Percentiles rank a stretch among this genome's conserved stretches.
These are phyloP conservation scores for Physcia stellaris DNA, from an alignment of 495 filamentous ascomycete species.

Conservation along the genomic window DNA sequence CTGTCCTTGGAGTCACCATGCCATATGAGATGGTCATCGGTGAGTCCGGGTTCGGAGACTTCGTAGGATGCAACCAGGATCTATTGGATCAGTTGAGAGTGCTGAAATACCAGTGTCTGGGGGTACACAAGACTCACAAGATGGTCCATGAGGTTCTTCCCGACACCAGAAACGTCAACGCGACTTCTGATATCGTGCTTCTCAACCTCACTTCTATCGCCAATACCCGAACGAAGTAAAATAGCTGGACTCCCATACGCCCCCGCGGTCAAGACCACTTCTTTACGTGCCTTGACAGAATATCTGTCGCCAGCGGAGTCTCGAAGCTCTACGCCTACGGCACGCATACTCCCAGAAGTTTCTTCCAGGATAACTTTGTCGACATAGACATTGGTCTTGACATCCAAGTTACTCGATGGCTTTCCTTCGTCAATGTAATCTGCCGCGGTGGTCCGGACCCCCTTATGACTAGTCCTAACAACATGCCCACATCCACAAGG, in stretches of 20 bases:
- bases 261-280: conserved; percentile 22
- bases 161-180: conserved; percentile 38
- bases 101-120: neutral
- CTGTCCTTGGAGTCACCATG: conserved; percentile 18
- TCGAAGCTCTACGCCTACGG: neutral
- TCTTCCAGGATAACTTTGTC: neutral
- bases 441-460: conserved; percentile 19
- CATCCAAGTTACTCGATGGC: no score
- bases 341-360: neutral
- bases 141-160: conserved; percentile 42
- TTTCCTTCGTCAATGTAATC: conserved; percentile 15
- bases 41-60: conserved; percentile 16
- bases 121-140: conserved; percentile 14
- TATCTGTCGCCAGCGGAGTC: neutral
- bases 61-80: conserved; percentile 24
- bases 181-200: conserved; percentile 33
- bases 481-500: conserved; percentile 26
- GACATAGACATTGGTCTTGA: no score
- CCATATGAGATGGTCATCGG: conserved; percentile 16
- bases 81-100: conserved; percentile 4
- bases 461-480: conserved; percentile 20
- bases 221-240: conserved; percentile 41
- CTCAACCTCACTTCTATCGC: conserved; percentile 32
- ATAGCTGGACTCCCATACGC: conserved; percentile 44
- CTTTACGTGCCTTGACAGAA: neutral